phyloP scores from a whole-genome alignment of 2,329 filamentous ascomycete genomes.

The Arthroderma sp. region DNA sequence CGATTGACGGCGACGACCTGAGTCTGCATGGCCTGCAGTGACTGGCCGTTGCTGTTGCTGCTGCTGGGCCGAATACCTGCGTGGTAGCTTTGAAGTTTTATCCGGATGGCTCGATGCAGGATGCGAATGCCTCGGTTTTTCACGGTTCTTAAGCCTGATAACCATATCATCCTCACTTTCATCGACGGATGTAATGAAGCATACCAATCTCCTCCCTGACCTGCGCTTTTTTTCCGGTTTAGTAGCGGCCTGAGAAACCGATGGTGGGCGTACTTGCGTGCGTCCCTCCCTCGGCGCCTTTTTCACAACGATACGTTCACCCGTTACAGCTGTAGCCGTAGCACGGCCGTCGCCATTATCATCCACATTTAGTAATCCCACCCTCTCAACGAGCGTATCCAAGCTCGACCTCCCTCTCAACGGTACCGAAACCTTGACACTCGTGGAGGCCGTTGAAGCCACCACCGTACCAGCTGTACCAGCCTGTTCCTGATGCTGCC shows the following conservation, averaged over 20 bases:
- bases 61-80: background rate
- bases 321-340: background rate
- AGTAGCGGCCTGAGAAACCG: constrained; percentile 1
- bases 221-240: constrained; percentile 13
- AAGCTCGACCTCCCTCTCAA: constrained; percentile 60
- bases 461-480: constrained; percentile 15
- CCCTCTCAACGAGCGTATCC: constrained; percentile 69
- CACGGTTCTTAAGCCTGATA: constrained; percentile 14
- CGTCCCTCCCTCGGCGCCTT: constrained; percentile 1
- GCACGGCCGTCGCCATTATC: constrained; percentile 12
- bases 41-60: constrained; percentile 1
- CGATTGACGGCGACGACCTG: background rate
- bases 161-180: constrained; percentile 15
- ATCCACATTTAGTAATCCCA: constrained; percentile 60
- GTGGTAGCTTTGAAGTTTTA: constrained; percentile 1
- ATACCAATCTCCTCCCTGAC: constrained; percentile 16
- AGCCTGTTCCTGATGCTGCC: constrained; percentile 89
- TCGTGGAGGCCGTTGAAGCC: constrained; percentile 21
- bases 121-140: constrained; percentile 8
- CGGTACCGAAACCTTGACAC: constrained; percentile 37
- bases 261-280: background rate
- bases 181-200: constrained; percentile 22
- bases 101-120: constrained; percentile 2
- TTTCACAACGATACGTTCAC: background rate
- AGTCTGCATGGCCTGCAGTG: background rate